Conservation (phyloP, 2,329 filamentous ascomycete genomes). For the Xylariales sp. region DNA sequence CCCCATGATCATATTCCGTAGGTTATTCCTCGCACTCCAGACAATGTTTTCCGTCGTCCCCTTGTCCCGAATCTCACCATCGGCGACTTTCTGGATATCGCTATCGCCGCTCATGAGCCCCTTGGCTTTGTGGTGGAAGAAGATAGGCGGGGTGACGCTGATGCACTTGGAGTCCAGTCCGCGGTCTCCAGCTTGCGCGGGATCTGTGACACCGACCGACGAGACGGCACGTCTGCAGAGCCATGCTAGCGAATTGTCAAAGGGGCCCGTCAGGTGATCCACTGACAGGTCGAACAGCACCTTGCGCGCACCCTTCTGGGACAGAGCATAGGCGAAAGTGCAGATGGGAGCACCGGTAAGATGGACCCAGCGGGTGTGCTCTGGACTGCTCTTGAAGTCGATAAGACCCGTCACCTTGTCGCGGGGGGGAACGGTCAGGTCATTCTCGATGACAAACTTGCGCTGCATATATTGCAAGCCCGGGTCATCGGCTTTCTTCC, state of each 20-base stretch:
- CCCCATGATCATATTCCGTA: slow-evolving; percentile 26
- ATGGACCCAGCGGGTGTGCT: slow-evolving; percentile 22
- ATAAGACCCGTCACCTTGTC: slow-evolving; percentile 23
- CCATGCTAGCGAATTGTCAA: slow-evolving; percentile 28
- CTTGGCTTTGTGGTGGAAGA: slow-evolving; percentile 27
- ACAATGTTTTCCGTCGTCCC: slow-evolving; percentile 30
- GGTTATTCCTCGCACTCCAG: slow-evolving; percentile 29
- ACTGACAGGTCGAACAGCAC: slow-evolving; percentile 24
- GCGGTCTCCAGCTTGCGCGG: slow-evolving; percentile 14
- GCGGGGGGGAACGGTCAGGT: slow-evolving; percentile 21
- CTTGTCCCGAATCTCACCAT: slow-evolving; percentile 21
- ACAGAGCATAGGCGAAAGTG: slow-evolving; percentile 28
- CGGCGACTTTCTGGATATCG: slow-evolving; percentile 23
- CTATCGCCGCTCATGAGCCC: slow-evolving; percentile 23
- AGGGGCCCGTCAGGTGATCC: slow-evolving; percentile 23
- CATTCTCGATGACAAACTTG: slow-evolving; percentile 21
- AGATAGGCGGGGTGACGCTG: slow-evolving; percentile 28
- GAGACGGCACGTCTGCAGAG: slow-evolving; percentile 26
- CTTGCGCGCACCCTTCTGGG: slow-evolving; percentile 21
- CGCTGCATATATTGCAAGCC: slow-evolving; percentile 19
- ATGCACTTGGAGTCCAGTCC: slow-evolving; percentile 28
- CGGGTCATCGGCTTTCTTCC: slow-evolving; percentile 16
- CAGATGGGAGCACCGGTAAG: slow-evolving; percentile 22
- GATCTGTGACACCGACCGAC: slow-evolving; percentile 5
- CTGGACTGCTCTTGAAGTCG: slow-evolving; percentile 19